Base-by-base conservation (phyloP, 2,329 filamentous ascomycete species). In the Nigrospora osmanthi region DNA sequence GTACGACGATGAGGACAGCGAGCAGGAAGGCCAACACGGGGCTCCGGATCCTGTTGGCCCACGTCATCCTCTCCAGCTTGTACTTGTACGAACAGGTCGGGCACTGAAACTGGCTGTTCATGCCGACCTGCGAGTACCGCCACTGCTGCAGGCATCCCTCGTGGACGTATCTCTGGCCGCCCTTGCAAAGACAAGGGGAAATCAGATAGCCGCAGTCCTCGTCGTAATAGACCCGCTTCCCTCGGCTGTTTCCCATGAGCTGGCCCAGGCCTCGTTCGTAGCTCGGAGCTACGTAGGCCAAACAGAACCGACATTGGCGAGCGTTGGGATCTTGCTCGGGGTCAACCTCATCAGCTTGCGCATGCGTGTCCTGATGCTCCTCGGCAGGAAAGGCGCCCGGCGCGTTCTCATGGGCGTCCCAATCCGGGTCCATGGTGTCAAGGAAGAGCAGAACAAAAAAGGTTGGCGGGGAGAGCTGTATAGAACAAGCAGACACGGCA, bases 151-250 rank as follows among this genome's bases (percentile, higher is more conserved):
- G 73, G 59, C 93, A 98, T 30, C 82, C 85, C 64, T 96, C 89
- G 63, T 98, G 93, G 19, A 97, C 89, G 65, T 95, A 96, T 68
- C 87, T 87, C 55, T 91, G 87, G 35, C 87, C 88, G 43, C 93
- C 93, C 68, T 88, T 94, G 75, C 93, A 98, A 67, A 84, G 82
- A 73, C 93, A 98, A 33, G 93, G 93, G 44, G 86, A 85, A 55
- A 97, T 78, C 28, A 98, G 72, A 42, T 89, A 83, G 35, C 88
- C 88, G 7, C 81, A 75, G 52, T 88, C 86, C 49, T 86, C 79
- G 19, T 87, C 90, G 42, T 83, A 75, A 58, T 95, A 95, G 16
- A 62, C 38, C 36, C 45, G 23, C 34, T 28, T 36, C 40, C 17
- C 14, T 5, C 32, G 40, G 14, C 40, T 15, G 5, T 36, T 36